Evolutionary conservation across 768 basidiomycete species (phyloP).

Genomic region (Strobilomyces confusus): DNA sequence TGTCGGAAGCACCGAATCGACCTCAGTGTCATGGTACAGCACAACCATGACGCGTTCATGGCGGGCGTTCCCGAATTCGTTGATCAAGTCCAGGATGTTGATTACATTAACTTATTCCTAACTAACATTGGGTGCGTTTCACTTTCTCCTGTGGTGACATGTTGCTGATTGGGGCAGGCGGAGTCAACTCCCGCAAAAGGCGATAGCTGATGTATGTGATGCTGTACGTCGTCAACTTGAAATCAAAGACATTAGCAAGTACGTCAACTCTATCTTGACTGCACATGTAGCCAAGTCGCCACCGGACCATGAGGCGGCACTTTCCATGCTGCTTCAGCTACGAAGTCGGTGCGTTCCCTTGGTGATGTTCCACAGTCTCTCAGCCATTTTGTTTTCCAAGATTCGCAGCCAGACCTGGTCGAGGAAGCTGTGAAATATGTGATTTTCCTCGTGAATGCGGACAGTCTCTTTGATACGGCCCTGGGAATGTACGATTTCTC

Average conservation of each 20-base stretch:
- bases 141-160: not conserved
- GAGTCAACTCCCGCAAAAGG: conserved; percentile 52
- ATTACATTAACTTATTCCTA: conserved; percentile 90
- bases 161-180: conserved; percentile 40
- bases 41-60: conserved; percentile 67
- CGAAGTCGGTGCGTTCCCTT: conserved; percentile 50
- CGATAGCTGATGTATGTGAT: conserved; percentile 71
- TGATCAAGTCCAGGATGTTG: conserved; percentile 83
- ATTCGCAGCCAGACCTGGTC: conserved; percentile 63
- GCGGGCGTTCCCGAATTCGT: conserved; percentile 62
- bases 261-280: conserved; percentile 88
- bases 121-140: conserved; percentile 70
- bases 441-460: conserved; percentile 94
- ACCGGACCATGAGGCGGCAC: conserved; percentile 83
- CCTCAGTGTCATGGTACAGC: conserved; percentile 82
- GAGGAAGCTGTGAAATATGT: conserved; percentile 98
- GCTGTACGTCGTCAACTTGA: conserved; percentile 71
- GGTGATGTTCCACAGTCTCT: not conserved
- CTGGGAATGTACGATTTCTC: conserved; percentile 99
- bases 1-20: conserved; percentile 95
- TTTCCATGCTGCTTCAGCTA: conserved; percentile 68
- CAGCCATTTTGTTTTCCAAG: conserved; percentile 2
- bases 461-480: conserved; percentile 88
- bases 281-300: conserved; percentile 91
- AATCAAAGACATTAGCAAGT: conserved; percentile 64